phyloP scores from a whole-genome alignment of 441 rosid species.

The Pelargonium australe region DNA sequence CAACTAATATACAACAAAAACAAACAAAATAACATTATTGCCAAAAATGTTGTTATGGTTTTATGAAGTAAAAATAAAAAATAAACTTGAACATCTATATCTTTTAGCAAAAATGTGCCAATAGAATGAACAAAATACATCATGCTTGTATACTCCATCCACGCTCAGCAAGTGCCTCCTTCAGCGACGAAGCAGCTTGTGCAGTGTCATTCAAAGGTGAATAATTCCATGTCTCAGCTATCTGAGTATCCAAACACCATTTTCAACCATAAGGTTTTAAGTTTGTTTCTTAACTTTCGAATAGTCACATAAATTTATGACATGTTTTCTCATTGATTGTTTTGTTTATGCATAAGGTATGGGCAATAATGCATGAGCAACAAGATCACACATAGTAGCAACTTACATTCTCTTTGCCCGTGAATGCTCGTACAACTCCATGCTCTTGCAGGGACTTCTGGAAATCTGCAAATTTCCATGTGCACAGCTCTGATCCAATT shows the following conservation, averaged over 20 bases:
- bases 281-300: too few relatives aligned
- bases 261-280: background rate
- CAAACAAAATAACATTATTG: too few relatives aligned
- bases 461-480: slow-evolving; percentile 79
- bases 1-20: too few relatives aligned
- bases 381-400: slow-evolving; percentile 1
- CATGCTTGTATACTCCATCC: slow-evolving; percentile 50
- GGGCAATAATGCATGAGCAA: background rate
- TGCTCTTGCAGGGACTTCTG: slow-evolving; percentile 66
- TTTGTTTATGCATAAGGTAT: background rate
- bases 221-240: slow-evolving; percentile 54
- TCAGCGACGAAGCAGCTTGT: slow-evolving; percentile 50
- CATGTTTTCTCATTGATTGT: background rate
- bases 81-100: too few relatives aligned
- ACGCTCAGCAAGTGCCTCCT: slow-evolving; percentile 40
- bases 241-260: slow-evolving; percentile 27
- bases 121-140: background rate
- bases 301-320: background rate
- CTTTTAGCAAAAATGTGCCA: background rate
- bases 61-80: too few relatives aligned
- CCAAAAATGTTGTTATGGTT: too few relatives aligned
- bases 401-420: slow-evolving; percentile 83
- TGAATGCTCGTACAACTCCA: slow-evolving; percentile 67
- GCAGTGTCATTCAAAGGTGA: slow-evolving; percentile 44
- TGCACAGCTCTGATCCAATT: slow-evolving; percentile 69